phyloP scores from a whole-genome alignment of 495 filamentous ascomycete species.

The Apodospora peruviana region DNA sequence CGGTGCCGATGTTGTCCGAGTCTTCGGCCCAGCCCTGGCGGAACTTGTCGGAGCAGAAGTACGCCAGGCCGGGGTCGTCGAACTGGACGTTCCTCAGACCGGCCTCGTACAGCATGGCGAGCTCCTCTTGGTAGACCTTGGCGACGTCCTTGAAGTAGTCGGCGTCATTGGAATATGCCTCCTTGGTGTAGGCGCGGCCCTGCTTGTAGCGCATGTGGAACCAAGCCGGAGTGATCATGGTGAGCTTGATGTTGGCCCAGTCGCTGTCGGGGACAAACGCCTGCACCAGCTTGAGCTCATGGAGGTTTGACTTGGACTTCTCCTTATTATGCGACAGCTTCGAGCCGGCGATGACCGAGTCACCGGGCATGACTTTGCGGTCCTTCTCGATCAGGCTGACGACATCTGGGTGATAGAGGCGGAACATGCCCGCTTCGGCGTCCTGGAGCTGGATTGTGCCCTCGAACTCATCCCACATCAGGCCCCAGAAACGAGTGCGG shows the following conservation, averaged over 20 bases:
- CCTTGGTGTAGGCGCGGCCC: slow-evolving; percentile 60
- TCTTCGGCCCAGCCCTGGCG: slow-evolving; percentile 59
- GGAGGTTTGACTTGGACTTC: slow-evolving; percentile 60
- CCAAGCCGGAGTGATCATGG: slow-evolving; percentile 60
- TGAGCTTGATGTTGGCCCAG: slow-evolving; percentile 64
- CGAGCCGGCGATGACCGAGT: slow-evolving; percentile 66
- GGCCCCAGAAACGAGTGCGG: slow-evolving; percentile 58
- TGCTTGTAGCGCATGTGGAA: slow-evolving; percentile 70
- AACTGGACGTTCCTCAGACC: slow-evolving; percentile 68
- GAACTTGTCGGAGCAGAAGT: slow-evolving; percentile 77
- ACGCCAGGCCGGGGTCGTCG: slow-evolving; percentile 68
- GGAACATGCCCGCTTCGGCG: slow-evolving; percentile 64
- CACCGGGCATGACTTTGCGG: slow-evolving; percentile 65
- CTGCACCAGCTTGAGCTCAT: slow-evolving; percentile 63
- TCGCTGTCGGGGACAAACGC: slow-evolving; percentile 51
- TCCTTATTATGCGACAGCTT: slow-evolving; percentile 64
- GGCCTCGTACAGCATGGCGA: slow-evolving; percentile 62
- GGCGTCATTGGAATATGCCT: slow-evolving; percentile 58
- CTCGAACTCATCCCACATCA: slow-evolving; percentile 70
- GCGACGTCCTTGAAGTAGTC: slow-evolving; percentile 74
- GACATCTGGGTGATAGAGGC: slow-evolving; percentile 73
- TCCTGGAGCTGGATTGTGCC: slow-evolving; percentile 59
- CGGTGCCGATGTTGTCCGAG: slow-evolving; percentile 46
- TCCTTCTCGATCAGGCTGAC: slow-evolving; percentile 57
- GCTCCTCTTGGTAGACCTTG: slow-evolving; percentile 60